A percentile compares a stretch with the other conserved stretches of the same genome.
phyloP scores from a whole-genome alignment of 1,284 basidiomycete genomes.

The Cutaneotrichosporon dermatis region DNA sequence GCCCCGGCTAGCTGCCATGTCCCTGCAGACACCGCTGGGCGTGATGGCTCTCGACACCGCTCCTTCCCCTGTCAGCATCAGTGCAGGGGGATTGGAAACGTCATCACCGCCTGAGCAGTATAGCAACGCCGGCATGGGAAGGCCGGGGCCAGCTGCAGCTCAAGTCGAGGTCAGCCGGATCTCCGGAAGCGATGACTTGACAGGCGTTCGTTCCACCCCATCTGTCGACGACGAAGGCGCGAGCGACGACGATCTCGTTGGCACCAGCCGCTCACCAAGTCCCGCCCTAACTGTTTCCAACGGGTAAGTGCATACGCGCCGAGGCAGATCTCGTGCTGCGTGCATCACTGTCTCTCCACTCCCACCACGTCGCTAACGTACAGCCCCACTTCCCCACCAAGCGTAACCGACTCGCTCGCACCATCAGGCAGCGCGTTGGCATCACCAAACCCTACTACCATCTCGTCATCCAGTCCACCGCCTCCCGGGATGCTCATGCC shows the following conservation, averaged over 20 bases:
- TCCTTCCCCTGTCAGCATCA: background rate
- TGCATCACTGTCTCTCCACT: background rate
- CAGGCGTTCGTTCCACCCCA: no score
- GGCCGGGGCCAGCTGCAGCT: no score
- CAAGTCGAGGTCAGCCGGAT: no score
- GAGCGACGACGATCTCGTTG: background rate
- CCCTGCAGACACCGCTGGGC: constrained; percentile 9
- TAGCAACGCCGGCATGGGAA: no score
- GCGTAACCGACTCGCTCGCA: constrained; percentile 12
- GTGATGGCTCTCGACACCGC: constrained; percentile 6
- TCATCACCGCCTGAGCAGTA: background rate
- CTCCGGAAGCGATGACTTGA: no score
- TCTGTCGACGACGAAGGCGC: background rate
- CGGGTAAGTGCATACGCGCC: constrained; percentile 12
- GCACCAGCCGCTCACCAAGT: constrained; percentile 14
- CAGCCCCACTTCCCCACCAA: constrained; percentile 21
- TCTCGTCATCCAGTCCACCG: constrained; percentile 13
- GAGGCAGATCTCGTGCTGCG: background rate
- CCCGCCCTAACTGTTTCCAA: constrained; percentile 23
- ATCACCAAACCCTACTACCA: constrained; percentile 14
- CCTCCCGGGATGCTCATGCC: background rate
- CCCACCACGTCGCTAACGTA: constrained; percentile 7
- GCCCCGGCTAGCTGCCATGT: constrained; percentile 13
- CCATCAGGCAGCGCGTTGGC: constrained; percentile 12
- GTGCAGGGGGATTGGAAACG: background rate